Percentiles rank a stretch among this genome's conserved stretches.
phyloP scores from a whole-genome alignment of 495 filamentous ascomycete species.

The Tetracladium marchalianum region DNA sequence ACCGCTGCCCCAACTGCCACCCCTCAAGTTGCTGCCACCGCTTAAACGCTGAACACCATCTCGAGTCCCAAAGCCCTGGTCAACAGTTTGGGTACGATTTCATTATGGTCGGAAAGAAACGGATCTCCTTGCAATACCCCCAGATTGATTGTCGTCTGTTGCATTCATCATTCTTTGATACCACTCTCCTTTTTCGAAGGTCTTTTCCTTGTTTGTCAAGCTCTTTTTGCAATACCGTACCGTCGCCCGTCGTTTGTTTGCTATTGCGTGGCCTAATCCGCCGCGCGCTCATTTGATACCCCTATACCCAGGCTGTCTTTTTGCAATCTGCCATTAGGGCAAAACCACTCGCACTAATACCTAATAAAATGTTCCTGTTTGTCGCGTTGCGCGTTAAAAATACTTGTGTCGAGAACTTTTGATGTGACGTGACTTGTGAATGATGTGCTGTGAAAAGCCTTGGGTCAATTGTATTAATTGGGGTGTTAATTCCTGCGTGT shows the following conservation, averaged over 20 bases:
- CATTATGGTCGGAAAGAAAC: conserved; percentile 19
- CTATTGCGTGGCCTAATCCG: conserved; percentile 11
- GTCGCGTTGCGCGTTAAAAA: conserved; percentile 6
- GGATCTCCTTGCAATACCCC: conserved; percentile 24
- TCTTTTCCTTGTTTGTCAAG: conserved; percentile 4
- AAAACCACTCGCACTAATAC: conserved; percentile 19
- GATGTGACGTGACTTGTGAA: not conserved
- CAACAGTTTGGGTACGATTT: conserved; percentile 17
- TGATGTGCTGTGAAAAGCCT: not conserved
- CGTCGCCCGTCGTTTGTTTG: conserved; percentile 8
- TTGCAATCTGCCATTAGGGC: conserved; percentile 25
- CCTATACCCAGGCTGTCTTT: conserved; percentile 26
- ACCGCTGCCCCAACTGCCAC: not conserved
- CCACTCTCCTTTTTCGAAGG: conserved; percentile 21
- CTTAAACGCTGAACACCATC: conserved; percentile 9
- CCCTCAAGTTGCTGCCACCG: conserved; percentile 18
- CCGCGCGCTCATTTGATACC: conserved; percentile 21
- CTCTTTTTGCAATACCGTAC: conserved; percentile 1
- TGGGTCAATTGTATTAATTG: no score
- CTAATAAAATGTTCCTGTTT: conserved; percentile 22
- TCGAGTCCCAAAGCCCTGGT: conserved; percentile 9
- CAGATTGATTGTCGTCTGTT: conserved; percentile 12
- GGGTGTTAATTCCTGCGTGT: no score
- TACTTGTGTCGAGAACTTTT: not conserved
- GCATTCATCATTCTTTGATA: conserved; percentile 18